These are phyloP conservation scores for Dalbergia cultrata DNA, from an alignment of 306 rosid species.

Conservation along the genomic window DNA sequence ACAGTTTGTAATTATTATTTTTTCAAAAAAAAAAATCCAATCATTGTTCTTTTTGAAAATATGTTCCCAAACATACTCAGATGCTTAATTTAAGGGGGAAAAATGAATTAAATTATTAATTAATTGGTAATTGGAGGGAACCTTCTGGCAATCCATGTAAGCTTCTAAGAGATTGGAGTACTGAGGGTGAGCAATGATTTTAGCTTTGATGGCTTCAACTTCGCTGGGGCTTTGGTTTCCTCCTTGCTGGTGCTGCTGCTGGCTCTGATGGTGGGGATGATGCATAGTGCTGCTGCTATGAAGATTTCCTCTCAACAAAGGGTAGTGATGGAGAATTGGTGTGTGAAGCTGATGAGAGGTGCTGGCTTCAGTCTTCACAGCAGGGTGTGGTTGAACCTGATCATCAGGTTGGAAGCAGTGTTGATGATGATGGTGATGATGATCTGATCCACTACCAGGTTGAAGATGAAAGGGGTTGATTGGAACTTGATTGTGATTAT, in stretches of 20 bases:
- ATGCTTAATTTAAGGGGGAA: neutral
- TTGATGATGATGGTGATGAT: neutral
- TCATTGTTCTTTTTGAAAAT: no score
- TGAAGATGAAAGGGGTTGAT: slow-evolving; percentile 72
- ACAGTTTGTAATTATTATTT: neutral
- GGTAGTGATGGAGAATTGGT: slow-evolving; percentile 66
- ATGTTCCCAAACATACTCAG: neutral
- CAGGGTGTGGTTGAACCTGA: slow-evolving; percentile 55
- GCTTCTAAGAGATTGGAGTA: slow-evolving; percentile 88
- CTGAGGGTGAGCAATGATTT: slow-evolving; percentile 94
- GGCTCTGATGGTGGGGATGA: slow-evolving; percentile 43
- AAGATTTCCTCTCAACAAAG: slow-evolving; percentile 59
- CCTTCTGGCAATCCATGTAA: slow-evolving; percentile 99
- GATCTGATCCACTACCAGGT: slow-evolving; percentile 58
- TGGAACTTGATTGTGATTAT: slow-evolving; percentile 44
- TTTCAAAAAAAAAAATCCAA: neutral
- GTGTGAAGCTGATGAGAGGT: slow-evolving; percentile 66
- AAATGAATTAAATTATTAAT: neutral
- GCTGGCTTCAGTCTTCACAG: slow-evolving; percentile 71
- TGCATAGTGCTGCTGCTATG: slow-evolving; percentile 37
- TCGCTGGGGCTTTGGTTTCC: slow-evolving; percentile 56
- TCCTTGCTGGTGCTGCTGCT: slow-evolving; percentile 16
- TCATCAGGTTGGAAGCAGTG: slow-evolving; percentile 60
- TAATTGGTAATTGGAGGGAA: slow-evolving; percentile 18
- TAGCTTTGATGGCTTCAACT: slow-evolving; percentile 84